Evolutionary conservation across 1,139 yeast species (phyloP), one percentile per base, ranked within the genome.

Genomic region (Scheffersomyces parashehatae): DNA sequence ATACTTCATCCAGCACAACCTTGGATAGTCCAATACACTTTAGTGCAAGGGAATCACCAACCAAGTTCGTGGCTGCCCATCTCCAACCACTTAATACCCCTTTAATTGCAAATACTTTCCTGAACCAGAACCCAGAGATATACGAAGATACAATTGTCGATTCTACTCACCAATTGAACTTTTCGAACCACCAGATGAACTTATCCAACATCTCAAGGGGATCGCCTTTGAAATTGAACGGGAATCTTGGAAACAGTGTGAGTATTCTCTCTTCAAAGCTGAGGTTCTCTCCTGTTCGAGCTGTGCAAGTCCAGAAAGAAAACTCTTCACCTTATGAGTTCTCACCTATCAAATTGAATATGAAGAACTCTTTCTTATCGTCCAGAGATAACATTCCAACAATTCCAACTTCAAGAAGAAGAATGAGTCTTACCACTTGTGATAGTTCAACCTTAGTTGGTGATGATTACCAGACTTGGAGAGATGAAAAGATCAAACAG

Each of bases 401-500:
- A 6, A 15, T 20, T 48, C 35, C 35, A 5, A 31, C 24, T 13
- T 31, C 35, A 14, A 42, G 44, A 29, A 41, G 49, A 35, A 51
- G 58, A 37, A 40, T 53, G 12, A 65, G 68, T 44, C 45, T 56
- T 8, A 54, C 54, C 13, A 64, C 65, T 29, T 53, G 64, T 38
- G 73, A 72, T 38, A 68, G 69, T 38, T 70, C 77, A 1, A 68
- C 75, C 1, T 58, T 73, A 29, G 58, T 68, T 16, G 75, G 75
- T 5, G 77, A 71, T 36, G 78, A 73, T 36, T 73, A 72, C 49
- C 64, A 65, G 42, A 53, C 53, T 11, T 74, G 79, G 79, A 58
- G 77, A 44, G 65, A 64, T 28, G 76, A 71, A 45, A 60, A 62
- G 46, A 67, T 73, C 31, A 62, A 60, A 43, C 71, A 65, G 54